Percentiles rank a stretch among this genome's conserved stretches.
Evolutionary conservation across 2,329 filamentous ascomycete species (phyloP).

Genomic region (Xylaria sp.): DNA sequence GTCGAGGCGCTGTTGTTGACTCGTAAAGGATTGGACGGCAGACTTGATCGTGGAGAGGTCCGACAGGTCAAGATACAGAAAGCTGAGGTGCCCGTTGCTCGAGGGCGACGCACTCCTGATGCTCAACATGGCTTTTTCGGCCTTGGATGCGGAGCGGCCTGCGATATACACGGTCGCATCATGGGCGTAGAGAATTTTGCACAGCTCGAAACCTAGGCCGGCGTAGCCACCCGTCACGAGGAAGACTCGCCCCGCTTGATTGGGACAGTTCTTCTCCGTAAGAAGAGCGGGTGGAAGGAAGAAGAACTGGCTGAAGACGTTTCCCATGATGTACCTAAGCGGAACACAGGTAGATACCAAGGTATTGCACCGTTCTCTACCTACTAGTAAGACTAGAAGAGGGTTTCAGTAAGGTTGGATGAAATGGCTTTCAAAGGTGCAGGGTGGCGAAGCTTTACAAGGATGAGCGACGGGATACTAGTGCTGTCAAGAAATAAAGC

Average conservation of each 20-base stretch:
- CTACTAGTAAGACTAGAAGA: too few species aligned
- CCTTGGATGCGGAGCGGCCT: constrained; percentile 36
- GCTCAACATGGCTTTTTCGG: constrained; percentile 30
- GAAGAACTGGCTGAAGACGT: constrained; percentile 30
- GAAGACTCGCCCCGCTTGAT: constrained; percentile 29
- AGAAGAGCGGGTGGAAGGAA: constrained; percentile 25
- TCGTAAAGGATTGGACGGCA: constrained; percentile 29
- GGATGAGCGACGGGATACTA: too few species aligned
- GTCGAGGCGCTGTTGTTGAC: constrained; percentile 34
- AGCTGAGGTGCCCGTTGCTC: constrained; percentile 26
- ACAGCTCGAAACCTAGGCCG: constrained; percentile 10
- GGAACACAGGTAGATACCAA: too few species aligned
- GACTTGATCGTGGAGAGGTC: constrained; percentile 36
- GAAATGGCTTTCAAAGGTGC: too few species aligned
- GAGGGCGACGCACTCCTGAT: constrained; percentile 16
- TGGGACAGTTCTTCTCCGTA: constrained; percentile 32
- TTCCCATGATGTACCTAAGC: constrained; percentile 25
- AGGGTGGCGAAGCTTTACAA: too few species aligned
- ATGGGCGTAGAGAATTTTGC: constrained; percentile 22
- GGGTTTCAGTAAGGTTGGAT: too few species aligned
- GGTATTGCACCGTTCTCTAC: too few species aligned
- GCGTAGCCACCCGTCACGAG: constrained; percentile 24
- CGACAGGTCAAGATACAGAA: constrained; percentile 37
- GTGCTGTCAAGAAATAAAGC: too few species aligned
- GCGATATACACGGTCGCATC: constrained; percentile 41